These are phyloP conservation scores for Diaporthe sp. DNA, from an alignment of 2,329 filamentous ascomycete genomes.

Conservation along the genomic window DNA sequence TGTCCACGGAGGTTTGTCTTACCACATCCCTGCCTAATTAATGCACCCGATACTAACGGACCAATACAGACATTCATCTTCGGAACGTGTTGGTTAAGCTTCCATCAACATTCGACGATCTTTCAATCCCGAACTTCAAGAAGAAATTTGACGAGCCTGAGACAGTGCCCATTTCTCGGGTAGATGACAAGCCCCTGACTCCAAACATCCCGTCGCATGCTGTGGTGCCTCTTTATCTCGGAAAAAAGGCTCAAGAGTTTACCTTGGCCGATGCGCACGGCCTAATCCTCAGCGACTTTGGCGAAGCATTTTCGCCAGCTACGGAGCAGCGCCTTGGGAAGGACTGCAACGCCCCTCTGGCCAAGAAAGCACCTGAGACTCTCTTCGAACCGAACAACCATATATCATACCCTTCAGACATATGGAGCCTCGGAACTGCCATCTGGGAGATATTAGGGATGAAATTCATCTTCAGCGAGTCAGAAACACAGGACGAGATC, in stretches of 20 bases:
- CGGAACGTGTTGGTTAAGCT: conserved; percentile 14
- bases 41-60: background rate
- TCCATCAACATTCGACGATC: conserved; percentile 18
- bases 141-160: conserved; percentile 11
- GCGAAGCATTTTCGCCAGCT: conserved; percentile 49
- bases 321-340: conserved; percentile 44
- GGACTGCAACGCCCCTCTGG: conserved; percentile 43
- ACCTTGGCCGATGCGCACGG: conserved; percentile 47
- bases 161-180: conserved; percentile 9
- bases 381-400: background rate
- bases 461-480: conserved; percentile 45
- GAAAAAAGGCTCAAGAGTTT: conserved; percentile 49
- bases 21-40: too few species aligned
- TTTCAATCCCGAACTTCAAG: conserved; percentile 3
- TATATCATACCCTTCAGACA: conserved; percentile 38
- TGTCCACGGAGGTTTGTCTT: conserved; percentile 18
- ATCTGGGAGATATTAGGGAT: conserved; percentile 47
- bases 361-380: conserved; percentile 28
- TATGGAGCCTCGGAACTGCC: conserved; percentile 44
- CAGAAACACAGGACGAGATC: conserved; percentile 43
- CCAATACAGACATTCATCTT: conserved; percentile 5
- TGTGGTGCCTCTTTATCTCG: conserved; percentile 42
- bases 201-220: background rate
- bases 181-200: conserved; percentile 12
- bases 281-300: conserved; percentile 53